Evolutionary conservation across 192 early-diverging fungal genomes (phyloP).

Genomic region (Diversispora epigaea): DNA sequence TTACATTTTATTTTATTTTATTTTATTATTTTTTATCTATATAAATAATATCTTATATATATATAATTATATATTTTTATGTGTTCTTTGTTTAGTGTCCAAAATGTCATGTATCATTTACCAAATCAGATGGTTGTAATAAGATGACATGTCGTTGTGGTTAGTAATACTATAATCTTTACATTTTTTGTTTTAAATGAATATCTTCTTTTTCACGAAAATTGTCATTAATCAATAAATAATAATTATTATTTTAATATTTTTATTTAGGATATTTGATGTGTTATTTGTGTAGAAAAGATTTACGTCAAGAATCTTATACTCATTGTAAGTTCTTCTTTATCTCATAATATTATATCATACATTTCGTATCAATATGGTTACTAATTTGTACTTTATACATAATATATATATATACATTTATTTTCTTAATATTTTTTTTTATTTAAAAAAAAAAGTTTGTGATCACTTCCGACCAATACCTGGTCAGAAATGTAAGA

Average conservation of each 20-base stretch:
- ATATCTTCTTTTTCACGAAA: not conserved
- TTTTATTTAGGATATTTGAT: constrained; percentile 47
- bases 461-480: constrained; percentile 60
- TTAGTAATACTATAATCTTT: constrained; percentile 18
- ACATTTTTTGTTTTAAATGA: not conserved
- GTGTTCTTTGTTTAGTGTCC: constrained; percentile 48
- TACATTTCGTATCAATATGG: not conserved
- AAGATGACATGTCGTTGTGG: constrained; percentile 63
- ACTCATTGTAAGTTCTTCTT: constrained; percentile 40
- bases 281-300: constrained; percentile 65
- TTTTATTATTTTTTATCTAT: no score
- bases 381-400: not conserved
- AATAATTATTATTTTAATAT: not conserved
- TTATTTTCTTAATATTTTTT: no score
- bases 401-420: not conserved
- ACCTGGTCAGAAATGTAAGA: constrained; percentile 48
- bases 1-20: constrained; percentile 8
- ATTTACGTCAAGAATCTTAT: constrained; percentile 56
- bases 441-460: no score
- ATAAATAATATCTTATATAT: no score
- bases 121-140: constrained; percentile 62
- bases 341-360: not conserved
- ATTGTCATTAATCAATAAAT: no score
- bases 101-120: constrained; percentile 51
- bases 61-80: not conserved